A percentile compares a stretch with the other conserved stretches of the same genome.
These are phyloP conservation scores for Entonaema liquescens DNA, from an alignment of 495 filamentous ascomycete genomes.

Conservation along the genomic window DNA sequence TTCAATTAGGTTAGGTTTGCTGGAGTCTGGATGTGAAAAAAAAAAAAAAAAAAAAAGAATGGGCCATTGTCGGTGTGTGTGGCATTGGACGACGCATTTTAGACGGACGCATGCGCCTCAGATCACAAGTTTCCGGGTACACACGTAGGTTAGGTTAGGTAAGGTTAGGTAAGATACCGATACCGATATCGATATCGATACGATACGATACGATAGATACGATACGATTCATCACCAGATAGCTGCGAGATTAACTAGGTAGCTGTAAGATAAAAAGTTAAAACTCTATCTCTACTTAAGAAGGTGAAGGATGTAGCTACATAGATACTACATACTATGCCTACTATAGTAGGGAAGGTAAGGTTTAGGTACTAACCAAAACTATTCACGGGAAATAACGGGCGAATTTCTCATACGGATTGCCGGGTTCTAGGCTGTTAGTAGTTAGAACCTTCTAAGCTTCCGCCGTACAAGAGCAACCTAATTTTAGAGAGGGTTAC, in stretches of 20 bases:
- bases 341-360: too few relatives aligned
- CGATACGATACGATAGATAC: not conserved
- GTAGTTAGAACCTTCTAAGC: conserved; percentile 21
- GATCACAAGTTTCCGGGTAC: conserved; percentile 14
- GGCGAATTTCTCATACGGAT: conserved; percentile 4
- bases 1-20: conserved; percentile 26
- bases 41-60: conserved; percentile 25
- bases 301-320: not conserved
- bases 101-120: conserved; percentile 6
- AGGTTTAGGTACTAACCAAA: too few relatives aligned
- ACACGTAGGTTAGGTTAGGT: not conserved
- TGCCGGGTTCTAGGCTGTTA: conserved; percentile 14
- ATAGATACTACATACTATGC: not conserved
- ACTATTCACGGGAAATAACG: conserved; percentile 9
- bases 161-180: conserved; percentile 2
- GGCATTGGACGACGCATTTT: not conserved
- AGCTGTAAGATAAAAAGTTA: too few relatives aligned
- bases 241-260: too few relatives aligned
- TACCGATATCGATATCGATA: too few relatives aligned
- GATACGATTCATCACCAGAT: too few relatives aligned
- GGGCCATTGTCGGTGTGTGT: conserved; percentile 35
- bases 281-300: too few relatives aligned
- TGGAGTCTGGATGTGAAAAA: conserved; percentile 10
- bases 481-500: not conserved
- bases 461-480: conserved; percentile 6